Base-by-base conservation (phyloP, 352 stramenopile species). In the Globisporangium canariense region DNA sequence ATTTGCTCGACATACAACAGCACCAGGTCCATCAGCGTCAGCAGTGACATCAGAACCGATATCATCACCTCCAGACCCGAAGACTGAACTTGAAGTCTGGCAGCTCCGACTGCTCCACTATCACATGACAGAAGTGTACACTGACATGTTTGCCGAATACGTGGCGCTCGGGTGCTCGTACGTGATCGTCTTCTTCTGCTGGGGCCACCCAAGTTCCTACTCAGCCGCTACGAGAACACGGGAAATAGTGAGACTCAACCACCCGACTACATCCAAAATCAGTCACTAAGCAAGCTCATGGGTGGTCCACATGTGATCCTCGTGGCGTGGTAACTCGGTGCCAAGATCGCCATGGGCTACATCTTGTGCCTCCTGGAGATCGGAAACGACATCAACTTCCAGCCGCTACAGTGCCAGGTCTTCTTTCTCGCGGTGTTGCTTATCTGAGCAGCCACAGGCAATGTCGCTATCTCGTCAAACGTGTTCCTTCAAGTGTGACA, bases 101-200 rank as follows among this genome's bases (percentile, higher is more conserved):
- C 36, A 60, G 36, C 41, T 36, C 0, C 76, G 76, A 38, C 18
- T 79, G 52, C 30, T 65, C 13, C 58, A 62, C 11, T 64, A 70
- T 16, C 68, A 81, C 36, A 56, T 60, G 2, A 63, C 57, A 1
- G 74, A 81, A 49, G 61, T 76, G 18, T 71, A 65, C 8, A 71
- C 68, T 14, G 72, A 79, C 59, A 82, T 82, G 74, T 81, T 78
- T 57, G 72, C 69, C 16, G 77, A 85, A 41, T 85, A 81, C 47
- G 53, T 82, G 9, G 71, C 72, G 3, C 76, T 85, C 53, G 67
- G 71, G 28, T 82, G 72, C 52, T 80, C 72, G 3, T 75, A 67
- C 38, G 64, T 62, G 20, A 73, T 82, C 20, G 20, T 74, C 2
- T 68, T 75, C 20, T 64, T 78, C 30, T 78, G 71, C 18, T 62